Evolutionary conservation across 192 early-diverging fungal species (phyloP).

Genomic region (Pilobolus umbonatus): DNA sequence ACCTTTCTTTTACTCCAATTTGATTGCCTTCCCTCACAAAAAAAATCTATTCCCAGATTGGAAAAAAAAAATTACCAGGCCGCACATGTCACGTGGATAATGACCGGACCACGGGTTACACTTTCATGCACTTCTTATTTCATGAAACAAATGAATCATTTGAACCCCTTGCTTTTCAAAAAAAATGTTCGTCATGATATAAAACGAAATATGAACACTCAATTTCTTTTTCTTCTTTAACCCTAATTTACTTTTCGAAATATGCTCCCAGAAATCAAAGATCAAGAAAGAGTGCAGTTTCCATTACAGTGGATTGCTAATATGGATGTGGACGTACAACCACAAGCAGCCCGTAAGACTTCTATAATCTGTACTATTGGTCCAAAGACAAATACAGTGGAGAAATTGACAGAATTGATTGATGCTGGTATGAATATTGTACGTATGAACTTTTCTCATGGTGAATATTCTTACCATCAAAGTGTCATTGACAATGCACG

Average conservation of each 20-base stretch:
- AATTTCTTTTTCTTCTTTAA: not conserved
- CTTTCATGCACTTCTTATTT: too few relatives aligned
- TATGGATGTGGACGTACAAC: conserved; percentile 56
- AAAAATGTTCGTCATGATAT: too few relatives aligned
- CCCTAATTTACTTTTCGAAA: not conserved
- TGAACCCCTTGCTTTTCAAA: too few relatives aligned
- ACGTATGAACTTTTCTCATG: conserved; percentile 75
- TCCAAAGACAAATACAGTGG: conserved; percentile 71
- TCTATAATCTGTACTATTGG: conserved; percentile 83
- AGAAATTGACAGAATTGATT: conserved; percentile 64
- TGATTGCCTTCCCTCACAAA: too few relatives aligned
- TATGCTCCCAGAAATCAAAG: conserved; percentile 1
- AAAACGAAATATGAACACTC: too few relatives aligned
- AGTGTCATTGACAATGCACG: conserved; percentile 70
- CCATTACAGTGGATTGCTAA: conserved; percentile 68
- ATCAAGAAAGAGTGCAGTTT: not conserved
- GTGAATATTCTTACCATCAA: conserved; percentile 67
- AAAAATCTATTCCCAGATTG: too few relatives aligned
- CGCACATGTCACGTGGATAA: too few relatives aligned
- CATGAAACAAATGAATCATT: too few relatives aligned
- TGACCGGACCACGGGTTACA: too few relatives aligned
- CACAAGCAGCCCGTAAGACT: conserved; percentile 61
- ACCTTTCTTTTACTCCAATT: too few relatives aligned
- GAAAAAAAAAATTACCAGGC: too few relatives aligned
- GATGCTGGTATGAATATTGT: conserved; percentile 80